A percentile compares a stretch with the other conserved stretches of the same genome.
Evolutionary conservation across 306 rosid genomes (phyloP).

Genomic region (Prosopis cineraria): DNA sequence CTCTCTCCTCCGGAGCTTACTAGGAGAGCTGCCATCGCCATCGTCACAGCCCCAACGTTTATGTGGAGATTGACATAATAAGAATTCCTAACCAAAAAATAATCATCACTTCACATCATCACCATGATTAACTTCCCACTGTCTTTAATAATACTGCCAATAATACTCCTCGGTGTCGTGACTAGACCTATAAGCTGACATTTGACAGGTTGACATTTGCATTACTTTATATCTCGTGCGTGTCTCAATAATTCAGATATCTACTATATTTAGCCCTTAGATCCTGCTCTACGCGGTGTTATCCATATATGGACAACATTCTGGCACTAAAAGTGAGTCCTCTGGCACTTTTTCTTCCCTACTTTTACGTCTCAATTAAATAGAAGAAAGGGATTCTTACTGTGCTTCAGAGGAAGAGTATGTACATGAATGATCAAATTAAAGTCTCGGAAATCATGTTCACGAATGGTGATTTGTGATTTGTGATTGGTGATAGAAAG

Average conservation of each 20-base stretch:
- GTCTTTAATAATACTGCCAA: not conserved
- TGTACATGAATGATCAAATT: not conserved
- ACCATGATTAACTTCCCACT: not conserved
- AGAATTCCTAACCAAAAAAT: not conserved
- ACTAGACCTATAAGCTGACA: not conserved
- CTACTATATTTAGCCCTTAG: too few relatives aligned
- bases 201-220: not conserved
- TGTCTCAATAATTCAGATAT: not conserved
- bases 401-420: not conserved
- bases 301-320: not conserved
- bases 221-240: not conserved
- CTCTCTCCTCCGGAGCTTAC: not conserved
- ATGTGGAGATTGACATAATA: not conserved
- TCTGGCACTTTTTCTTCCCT: not conserved
- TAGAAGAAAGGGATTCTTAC: not conserved
- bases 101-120: not conserved
- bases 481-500: not conserved
- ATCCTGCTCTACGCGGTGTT: not conserved
- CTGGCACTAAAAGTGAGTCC: not conserved
- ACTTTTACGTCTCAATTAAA: not conserved
- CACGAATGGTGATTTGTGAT: constrained; percentile 1
- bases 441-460: constrained; percentile 3
- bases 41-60: not conserved
- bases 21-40: not conserved
- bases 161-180: not conserved